Evolutionary conservation across 2,329 filamentous ascomycete species (phyloP).

Genomic region (Aspergillus ustus): DNA sequence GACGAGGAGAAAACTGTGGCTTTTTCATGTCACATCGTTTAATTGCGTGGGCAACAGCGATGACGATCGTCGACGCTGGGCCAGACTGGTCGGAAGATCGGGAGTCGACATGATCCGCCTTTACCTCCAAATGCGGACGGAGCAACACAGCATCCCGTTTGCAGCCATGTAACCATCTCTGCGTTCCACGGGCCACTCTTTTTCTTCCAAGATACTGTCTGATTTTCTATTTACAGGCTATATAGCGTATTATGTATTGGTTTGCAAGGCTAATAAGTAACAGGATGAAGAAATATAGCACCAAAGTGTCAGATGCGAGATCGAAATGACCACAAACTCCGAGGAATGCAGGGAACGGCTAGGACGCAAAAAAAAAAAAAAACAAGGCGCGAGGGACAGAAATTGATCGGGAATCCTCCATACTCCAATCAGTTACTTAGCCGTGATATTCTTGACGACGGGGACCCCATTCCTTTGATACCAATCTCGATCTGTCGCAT

Average conservation of each 20-base stretch:
- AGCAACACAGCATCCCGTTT: slow-evolving; percentile 23
- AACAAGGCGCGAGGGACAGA: not conserved
- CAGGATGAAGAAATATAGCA: not conserved
- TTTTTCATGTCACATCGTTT: slow-evolving; percentile 12
- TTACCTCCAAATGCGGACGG: slow-evolving; percentile 21
- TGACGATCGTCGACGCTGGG: slow-evolving; percentile 4
- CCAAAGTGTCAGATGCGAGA: slow-evolving; percentile 10
- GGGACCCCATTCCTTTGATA: slow-evolving; percentile 34
- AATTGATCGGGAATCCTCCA: not conserved
- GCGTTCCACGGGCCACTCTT: not conserved
- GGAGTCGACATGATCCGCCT: slow-evolving; percentile 10
- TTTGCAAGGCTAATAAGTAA: not conserved
- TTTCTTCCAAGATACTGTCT: not conserved
- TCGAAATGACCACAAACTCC: slow-evolving; percentile 14
- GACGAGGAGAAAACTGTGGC: slow-evolving; percentile 6
- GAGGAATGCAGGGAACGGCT: slow-evolving; percentile 19
- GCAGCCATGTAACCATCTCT: slow-evolving; percentile 22
- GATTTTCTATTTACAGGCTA: slow-evolving; percentile 23
- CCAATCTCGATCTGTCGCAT: slow-evolving; percentile 36
- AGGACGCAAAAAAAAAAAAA: slow-evolving; percentile 9
- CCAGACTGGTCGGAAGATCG: not conserved
- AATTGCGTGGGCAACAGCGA: slow-evolving; percentile 7
- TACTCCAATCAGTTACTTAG: slow-evolving; percentile 21
- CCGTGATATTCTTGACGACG: slow-evolving; percentile 31
- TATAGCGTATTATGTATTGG: slow-evolving; percentile 1